Evolutionary conservation across 805 yeast species (phyloP).

Genomic region (Kockiozyma suomiensis): DNA sequence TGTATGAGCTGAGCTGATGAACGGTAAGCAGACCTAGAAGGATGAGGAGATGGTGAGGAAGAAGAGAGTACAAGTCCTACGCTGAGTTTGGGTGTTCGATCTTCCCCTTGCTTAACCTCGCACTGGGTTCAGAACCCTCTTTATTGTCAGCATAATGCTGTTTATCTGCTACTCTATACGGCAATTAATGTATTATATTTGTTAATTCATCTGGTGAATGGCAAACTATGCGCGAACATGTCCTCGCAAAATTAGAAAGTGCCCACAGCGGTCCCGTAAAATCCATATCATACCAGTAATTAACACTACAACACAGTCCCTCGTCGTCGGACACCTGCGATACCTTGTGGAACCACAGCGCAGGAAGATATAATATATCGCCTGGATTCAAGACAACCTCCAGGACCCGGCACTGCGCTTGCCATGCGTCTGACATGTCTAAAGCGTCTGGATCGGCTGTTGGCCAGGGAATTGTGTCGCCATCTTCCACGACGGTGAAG

Average conservation of each 20-base stretch:
- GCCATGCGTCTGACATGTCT: conserved; percentile 13
- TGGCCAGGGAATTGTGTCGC: conserved; percentile 27
- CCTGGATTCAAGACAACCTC: conserved; percentile 43
- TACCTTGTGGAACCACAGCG: conserved; percentile 49
- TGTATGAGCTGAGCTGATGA: not conserved
- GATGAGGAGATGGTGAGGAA: not conserved
- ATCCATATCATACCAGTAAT: conserved; percentile 34
- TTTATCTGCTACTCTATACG: not conserved
- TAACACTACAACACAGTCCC: conserved; percentile 30
- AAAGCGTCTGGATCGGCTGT: conserved; percentile 22
- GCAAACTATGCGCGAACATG: not conserved
- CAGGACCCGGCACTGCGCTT: conserved; percentile 12
- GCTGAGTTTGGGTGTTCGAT: not conserved
- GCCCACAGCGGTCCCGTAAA: conserved; percentile 27
- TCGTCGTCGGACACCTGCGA: conserved; percentile 25
- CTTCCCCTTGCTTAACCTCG: not conserved
- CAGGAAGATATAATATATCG: conserved; percentile 45
- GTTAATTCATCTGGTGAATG: too few species aligned
- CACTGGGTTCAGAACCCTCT: not conserved
- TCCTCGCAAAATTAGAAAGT: conserved; percentile 5
- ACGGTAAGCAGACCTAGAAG: not conserved
- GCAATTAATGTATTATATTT: too few species aligned
- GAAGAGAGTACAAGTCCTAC: not conserved
- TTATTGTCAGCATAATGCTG: too few species aligned
- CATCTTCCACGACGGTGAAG: conserved; percentile 31